Evolutionary conservation across 768 basidiomycete genomes (phyloP).

Genomic region (Tulasnella sp.): DNA sequence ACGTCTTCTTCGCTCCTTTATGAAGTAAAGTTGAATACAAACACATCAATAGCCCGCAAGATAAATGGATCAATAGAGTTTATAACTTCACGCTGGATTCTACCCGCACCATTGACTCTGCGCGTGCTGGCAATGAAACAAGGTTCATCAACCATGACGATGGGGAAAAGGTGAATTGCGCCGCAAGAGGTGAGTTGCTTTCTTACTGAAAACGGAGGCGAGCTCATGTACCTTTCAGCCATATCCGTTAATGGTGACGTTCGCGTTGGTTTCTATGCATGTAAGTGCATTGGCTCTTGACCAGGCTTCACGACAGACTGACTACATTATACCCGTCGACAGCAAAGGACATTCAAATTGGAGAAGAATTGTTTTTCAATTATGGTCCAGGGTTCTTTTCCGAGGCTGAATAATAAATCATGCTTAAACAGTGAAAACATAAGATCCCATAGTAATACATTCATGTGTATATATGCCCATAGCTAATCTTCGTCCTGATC

Average conservation of each 20-base stretch:
- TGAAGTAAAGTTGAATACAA: too few species aligned
- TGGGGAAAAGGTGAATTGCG: slow-evolving; percentile 31
- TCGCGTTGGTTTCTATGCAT: slow-evolving; percentile 48
- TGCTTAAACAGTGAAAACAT: too few species aligned
- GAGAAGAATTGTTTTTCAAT: slow-evolving; percentile 43
- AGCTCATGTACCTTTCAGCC: slow-evolving; percentile 27
- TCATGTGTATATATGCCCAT: too few species aligned
- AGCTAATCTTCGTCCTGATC: too few species aligned
- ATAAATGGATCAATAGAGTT: slow-evolving; percentile 36
- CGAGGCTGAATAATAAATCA: too few species aligned
- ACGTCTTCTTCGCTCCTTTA: background rate
- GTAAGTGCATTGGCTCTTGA: slow-evolving; percentile 27
- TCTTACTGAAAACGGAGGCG: background rate
- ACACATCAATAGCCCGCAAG: background rate
- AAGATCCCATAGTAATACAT: too few species aligned
- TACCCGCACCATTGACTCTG: slow-evolving; percentile 39
- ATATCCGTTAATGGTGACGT: slow-evolving; percentile 50
- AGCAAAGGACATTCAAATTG: slow-evolving; percentile 32
- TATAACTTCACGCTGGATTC: slow-evolving; percentile 49
- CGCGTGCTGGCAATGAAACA: slow-evolving; percentile 45
- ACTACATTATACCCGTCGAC: background rate
- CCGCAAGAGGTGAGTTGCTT: slow-evolving; percentile 22
- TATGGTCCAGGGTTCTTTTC: too few species aligned
- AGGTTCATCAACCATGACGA: slow-evolving; percentile 51
- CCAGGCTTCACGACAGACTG: background rate